phyloP scores from a whole-genome alignment of 129 eudicot genomes.

The Pittosporum tobira region DNA sequence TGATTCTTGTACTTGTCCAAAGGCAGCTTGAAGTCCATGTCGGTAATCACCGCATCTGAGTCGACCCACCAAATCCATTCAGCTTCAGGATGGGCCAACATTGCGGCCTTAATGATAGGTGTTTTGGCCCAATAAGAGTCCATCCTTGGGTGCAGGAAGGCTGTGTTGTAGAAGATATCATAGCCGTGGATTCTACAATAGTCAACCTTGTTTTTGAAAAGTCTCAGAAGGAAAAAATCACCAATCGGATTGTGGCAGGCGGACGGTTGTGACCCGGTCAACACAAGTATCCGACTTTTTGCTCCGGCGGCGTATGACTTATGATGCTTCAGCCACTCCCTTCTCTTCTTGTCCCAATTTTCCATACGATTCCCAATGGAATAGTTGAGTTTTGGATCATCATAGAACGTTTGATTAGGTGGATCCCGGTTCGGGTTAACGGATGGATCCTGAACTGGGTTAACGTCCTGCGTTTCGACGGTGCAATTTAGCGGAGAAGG shows the following conservation, averaged over 20 bases:
- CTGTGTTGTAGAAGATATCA: conserved; percentile 44
- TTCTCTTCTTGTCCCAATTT: conserved; percentile 31
- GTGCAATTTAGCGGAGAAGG: background rate
- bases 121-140: conserved; percentile 36
- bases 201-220: conserved; percentile 51
- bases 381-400: conserved; percentile 24
- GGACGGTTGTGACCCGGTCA: conserved; percentile 45
- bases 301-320: conserved; percentile 12
- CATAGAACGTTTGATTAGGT: conserved; percentile 23
- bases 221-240: conserved; percentile 29
- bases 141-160: conserved; percentile 34
- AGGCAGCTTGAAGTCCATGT: conserved; percentile 64
- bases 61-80: conserved; percentile 55
- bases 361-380: conserved; percentile 14
- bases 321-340: conserved; percentile 30
- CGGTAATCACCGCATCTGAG: conserved; percentile 47
- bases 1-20: conserved; percentile 43
- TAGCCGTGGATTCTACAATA: conserved; percentile 41
- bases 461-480: background rate
- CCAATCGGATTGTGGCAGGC: conserved; percentile 30
- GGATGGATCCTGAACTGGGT: conserved; percentile 18
- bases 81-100: conserved; percentile 34
- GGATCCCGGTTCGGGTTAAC: conserved; percentile 17
- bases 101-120: conserved; percentile 30
- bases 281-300: conserved; percentile 21